phyloP scores from a whole-genome alignment of 2,329 filamentous ascomycete genomes.

The Didymella keratinophila region DNA sequence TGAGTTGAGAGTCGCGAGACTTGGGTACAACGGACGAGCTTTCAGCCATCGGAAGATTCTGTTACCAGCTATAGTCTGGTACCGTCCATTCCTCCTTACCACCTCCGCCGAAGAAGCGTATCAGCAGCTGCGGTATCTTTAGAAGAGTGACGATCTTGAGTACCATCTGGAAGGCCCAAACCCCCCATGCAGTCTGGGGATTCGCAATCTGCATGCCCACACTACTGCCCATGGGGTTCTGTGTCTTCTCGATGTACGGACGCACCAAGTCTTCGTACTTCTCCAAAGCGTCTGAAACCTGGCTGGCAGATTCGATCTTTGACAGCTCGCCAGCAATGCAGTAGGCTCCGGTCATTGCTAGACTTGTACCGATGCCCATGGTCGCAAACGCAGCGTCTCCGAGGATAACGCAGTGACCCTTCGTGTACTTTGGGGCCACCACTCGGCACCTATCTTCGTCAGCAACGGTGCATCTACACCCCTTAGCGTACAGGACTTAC shows the following conservation, averaged over 20 bases:
- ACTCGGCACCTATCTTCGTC: slow-evolving; percentile 58
- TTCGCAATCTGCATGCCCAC: slow-evolving; percentile 36
- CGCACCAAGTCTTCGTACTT: slow-evolving; percentile 34
- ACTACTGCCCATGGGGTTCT: slow-evolving; percentile 12
- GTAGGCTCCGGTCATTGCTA: slow-evolving; percentile 52
- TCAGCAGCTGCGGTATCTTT: slow-evolving; percentile 9
- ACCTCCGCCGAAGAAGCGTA: slow-evolving; percentile 8
- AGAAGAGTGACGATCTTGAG: slow-evolving; percentile 20
- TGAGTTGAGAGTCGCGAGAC: neutral
- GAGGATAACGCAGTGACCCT: slow-evolving; percentile 59
- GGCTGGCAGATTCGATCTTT: slow-evolving; percentile 26
- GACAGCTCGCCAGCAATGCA: slow-evolving; percentile 50
- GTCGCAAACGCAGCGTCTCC: slow-evolving; percentile 61
- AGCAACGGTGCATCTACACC: neutral
- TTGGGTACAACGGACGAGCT: neutral
- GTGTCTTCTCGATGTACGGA: slow-evolving; percentile 26
- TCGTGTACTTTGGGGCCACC: slow-evolving; percentile 55
- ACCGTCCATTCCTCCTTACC: slow-evolving; percentile 22
- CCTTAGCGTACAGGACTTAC: neutral
- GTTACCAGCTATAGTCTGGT: slow-evolving; percentile 26
- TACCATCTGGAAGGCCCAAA: slow-evolving; percentile 30
- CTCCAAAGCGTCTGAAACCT: slow-evolving; percentile 31
- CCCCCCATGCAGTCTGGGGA: slow-evolving; percentile 43
- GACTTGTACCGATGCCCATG: slow-evolving; percentile 40
- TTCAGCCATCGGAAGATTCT: neutral